phyloP scores from a whole-genome alignment of 2,329 filamentous ascomycete genomes.

The Neonectria ditissima region DNA sequence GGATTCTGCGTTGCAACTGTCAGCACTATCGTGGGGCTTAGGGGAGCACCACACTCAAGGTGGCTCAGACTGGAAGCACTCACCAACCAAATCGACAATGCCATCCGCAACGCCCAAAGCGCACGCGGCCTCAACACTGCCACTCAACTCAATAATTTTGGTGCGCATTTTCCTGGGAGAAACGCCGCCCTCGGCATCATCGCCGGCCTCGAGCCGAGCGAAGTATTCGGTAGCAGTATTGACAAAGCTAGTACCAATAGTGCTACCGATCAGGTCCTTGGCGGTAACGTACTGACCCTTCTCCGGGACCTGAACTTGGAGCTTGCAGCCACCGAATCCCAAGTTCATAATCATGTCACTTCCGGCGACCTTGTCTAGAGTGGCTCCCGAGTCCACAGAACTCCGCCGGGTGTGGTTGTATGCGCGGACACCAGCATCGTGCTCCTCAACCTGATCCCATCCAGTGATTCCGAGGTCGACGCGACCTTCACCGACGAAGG shows the following conservation, averaged over 20 bases:
- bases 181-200: conserved; percentile 52
- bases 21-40: conserved; percentile 16
- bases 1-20: conserved; percentile 72
- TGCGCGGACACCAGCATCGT: conserved; percentile 74
- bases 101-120: conserved; percentile 95
- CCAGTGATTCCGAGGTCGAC: conserved; percentile 97
- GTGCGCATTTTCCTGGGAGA: conserved; percentile 73
- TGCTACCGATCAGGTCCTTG: conserved; percentile 87
- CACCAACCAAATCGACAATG: conserved; percentile 96
- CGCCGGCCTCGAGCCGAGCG: conserved; percentile 74
- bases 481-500: conserved; percentile 93
- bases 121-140: conserved; percentile 97
- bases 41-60: neutral
- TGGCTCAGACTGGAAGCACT: conserved; percentile 52
- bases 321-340: conserved; percentile 88
- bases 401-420: conserved; percentile 61
- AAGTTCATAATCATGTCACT: conserved; percentile 92
- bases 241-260: conserved; percentile 96
- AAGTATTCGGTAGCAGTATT: conserved; percentile 88
- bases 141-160: conserved; percentile 92
- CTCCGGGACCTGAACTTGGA: conserved; percentile 96
- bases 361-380: conserved; percentile 62
- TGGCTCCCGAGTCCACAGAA: conserved; percentile 48
- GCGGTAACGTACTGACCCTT: conserved; percentile 79
- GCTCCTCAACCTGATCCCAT: conserved; percentile 90